Conservation (phyloP, 768 basidiomycete species). For the Gyrodon lividus region DNA sequence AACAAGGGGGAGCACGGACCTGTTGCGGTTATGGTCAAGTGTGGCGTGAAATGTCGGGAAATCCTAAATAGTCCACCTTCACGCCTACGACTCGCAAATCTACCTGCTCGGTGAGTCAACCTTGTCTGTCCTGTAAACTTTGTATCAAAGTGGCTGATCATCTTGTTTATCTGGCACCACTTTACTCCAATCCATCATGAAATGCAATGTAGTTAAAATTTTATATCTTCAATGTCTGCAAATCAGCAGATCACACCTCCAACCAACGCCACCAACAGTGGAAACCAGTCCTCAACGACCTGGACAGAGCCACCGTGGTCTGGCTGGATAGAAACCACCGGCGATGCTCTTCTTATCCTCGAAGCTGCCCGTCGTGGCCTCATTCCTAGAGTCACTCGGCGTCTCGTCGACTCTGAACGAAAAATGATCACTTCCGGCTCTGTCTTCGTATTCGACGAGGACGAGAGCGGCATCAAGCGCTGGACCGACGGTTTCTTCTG, state of each 20-base stretch:
- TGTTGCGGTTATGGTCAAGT: slow-evolving; percentile 28
- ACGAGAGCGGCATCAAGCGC: slow-evolving; percentile 94
- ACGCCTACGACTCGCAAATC: slow-evolving; percentile 58
- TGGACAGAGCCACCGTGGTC: slow-evolving; percentile 91
- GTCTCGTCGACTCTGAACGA: slow-evolving; percentile 89
- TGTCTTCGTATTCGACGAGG: slow-evolving; percentile 97
- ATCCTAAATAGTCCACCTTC: slow-evolving; percentile 36
- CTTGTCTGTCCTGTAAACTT: slow-evolving; percentile 53
- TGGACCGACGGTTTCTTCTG: slow-evolving; percentile 99
- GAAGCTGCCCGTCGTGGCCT: slow-evolving; percentile 89
- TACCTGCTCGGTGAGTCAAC: slow-evolving; percentile 70
- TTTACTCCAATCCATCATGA: slow-evolving; percentile 21
- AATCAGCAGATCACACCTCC: slow-evolving; percentile 30
- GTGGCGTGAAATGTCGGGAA: slow-evolving; percentile 33
- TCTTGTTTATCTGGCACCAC: slow-evolving; percentile 28
- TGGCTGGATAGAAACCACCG: slow-evolving; percentile 94
- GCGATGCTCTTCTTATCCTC: slow-evolving; percentile 94
- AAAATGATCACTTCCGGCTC: slow-evolving; percentile 92
- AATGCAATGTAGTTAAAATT: slow-evolving; percentile 11
- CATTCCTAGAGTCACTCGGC: slow-evolving; percentile 88
- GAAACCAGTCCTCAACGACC: slow-evolving; percentile 40
- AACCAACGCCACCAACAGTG: slow-evolving; percentile 22
- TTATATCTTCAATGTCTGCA: slow-evolving; percentile 29
- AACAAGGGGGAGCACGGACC: slow-evolving; percentile 25
- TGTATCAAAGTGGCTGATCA: slow-evolving; percentile 40